Base-by-base conservation (phyloP, 2,329 filamentous ascomycete species). In the Paecilomyces variotii region DNA sequence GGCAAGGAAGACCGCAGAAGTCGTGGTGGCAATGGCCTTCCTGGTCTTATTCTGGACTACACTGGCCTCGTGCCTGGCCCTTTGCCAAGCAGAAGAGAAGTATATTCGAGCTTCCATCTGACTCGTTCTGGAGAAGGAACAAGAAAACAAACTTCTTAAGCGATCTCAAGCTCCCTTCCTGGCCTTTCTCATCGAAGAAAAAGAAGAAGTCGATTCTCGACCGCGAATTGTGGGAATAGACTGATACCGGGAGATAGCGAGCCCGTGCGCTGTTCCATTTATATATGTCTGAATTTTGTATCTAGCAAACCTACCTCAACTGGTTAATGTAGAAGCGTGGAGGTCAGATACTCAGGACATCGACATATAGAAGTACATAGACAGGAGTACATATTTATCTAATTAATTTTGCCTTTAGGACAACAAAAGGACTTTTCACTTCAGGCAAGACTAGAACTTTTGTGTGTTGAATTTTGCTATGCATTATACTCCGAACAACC, bases 1-100 rank as follows among this genome's bases (percentile, higher is more conserved):
- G 65, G 24, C 64, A 73, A 28, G 65, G 14, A 2, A 45, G 6
- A 19, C 39, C 12, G 4, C 39, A 45, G 39, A 45, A 45, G n/a
- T 19, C 39, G n/a, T 24, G 39, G n/a, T 45, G 39, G 39, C 39
- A 9, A 7, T n/a, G n/a, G n/a, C 19, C 39, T n/a, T 19, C 14
- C n/a, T 45, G 39, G 39, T 45, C 39, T n/a, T n/a, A 24, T n/a
- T 19, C 39, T 19, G 39, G 39, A 7, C 9, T 45, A 6, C 19
- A 19, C 39, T 45, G 39, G 39, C 39, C 2, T n/a, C 39, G 7
- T 14, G 1, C 12, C 12, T 45, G 39, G 39, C 39, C 39, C 7
- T 45, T 45, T 24, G 24, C n/a, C 14, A 45, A 45, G 5, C 39
- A 45, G n/a, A 45, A 45, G 39, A 45, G 3, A 9, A 45, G 14